Conservation (phyloP, 768 basidiomycete species). For the Glaciozyma martinii region DNA sequence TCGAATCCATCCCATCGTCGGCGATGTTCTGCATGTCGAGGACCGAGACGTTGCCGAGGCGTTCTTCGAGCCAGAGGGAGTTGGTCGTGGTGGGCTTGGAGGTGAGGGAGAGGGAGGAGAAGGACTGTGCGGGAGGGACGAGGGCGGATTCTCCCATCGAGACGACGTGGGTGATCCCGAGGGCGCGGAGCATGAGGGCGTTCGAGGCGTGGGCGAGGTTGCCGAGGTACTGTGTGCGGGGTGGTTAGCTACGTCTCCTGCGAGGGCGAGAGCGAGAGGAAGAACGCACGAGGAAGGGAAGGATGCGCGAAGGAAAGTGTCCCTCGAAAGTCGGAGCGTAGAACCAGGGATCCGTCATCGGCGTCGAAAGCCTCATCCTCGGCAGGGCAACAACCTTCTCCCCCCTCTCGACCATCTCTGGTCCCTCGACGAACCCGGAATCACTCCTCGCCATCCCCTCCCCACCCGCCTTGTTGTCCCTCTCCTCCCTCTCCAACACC, state of each 20-base stretch:
- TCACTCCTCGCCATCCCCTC: slow-evolving; percentile 6
- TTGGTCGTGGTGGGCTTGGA: slow-evolving; percentile 40
- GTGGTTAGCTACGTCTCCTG: slow-evolving; percentile 3
- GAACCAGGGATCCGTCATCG: slow-evolving; percentile 80
- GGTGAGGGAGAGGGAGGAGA: slow-evolving; percentile 23
- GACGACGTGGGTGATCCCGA: slow-evolving; percentile 94
- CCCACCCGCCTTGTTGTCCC: slow-evolving; percentile 9
- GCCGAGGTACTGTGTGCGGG: slow-evolving; percentile 25
- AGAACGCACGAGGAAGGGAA: slow-evolving; percentile 58
- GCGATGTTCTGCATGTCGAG: slow-evolving; percentile 60
- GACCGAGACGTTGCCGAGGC: slow-evolving; percentile 79
- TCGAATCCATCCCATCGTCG: slow-evolving; percentile 92
- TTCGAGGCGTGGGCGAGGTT: slow-evolving; percentile 83
- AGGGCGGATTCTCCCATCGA: slow-evolving; percentile 93
- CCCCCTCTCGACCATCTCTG: slow-evolving; percentile 8
- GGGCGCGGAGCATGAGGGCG: slow-evolving; percentile 87
- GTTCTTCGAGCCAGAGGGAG: slow-evolving; percentile 77
- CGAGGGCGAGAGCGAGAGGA: slow-evolving; percentile 15
- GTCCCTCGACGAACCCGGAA: slow-evolving; percentile 2
- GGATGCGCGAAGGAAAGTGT: slow-evolving; percentile 84
- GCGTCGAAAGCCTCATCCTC: slow-evolving; percentile 3
- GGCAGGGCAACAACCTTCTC: not conserved
- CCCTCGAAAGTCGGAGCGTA: slow-evolving; percentile 88
- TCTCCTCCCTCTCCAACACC: slow-evolving; percentile 21
- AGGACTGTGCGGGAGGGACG: slow-evolving; percentile 52